These are phyloP conservation scores for Lachnellula suecica DNA, from an alignment of 2,329 filamentous ascomycete genomes.

Conservation along the genomic window DNA sequence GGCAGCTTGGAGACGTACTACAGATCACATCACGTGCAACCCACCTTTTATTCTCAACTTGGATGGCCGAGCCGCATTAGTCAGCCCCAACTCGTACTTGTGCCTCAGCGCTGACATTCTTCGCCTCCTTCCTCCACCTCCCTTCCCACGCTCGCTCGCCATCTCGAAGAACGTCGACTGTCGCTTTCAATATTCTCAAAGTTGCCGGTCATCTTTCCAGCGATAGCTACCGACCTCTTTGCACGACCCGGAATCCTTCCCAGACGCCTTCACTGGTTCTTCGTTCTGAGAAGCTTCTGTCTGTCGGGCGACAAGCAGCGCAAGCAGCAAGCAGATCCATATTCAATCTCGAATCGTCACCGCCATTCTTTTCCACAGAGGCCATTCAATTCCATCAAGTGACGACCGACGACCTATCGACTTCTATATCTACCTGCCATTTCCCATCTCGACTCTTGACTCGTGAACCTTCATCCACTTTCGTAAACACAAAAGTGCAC, in stretches of 20 bases:
- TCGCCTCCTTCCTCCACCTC: conserved; percentile 20
- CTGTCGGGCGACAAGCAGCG: conserved; percentile 36
- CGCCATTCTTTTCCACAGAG: background rate
- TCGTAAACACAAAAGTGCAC: too few species aligned
- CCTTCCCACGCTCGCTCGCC: conserved; percentile 28
- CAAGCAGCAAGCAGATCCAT: too few species aligned
- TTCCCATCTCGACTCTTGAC: too few species aligned
- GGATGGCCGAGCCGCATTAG: too few species aligned
- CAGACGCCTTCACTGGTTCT: conserved; percentile 65
- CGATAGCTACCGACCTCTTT: conserved; percentile 34
- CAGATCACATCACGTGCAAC: too few species aligned
- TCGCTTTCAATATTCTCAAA: conserved; percentile 33
- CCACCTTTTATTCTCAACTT: too few species aligned
- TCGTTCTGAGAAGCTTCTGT: conserved; percentile 30
- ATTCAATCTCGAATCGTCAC: background rate
- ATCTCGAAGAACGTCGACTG: conserved; percentile 31
- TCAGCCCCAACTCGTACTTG: conserved; percentile 3
- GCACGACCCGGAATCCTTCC: conserved; percentile 36
- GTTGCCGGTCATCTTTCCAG: conserved; percentile 36
- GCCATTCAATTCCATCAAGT: conserved; percentile 4
- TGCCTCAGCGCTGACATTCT: conserved; percentile 5
- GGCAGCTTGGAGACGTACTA: conserved; percentile 13
- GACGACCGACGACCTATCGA: background rate
- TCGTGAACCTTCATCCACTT: too few species aligned
- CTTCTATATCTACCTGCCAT: background rate